Evolutionary conservation across 202 grass and related monocot species (phyloP).

Genomic region (Saccharum hybrid): DNA sequence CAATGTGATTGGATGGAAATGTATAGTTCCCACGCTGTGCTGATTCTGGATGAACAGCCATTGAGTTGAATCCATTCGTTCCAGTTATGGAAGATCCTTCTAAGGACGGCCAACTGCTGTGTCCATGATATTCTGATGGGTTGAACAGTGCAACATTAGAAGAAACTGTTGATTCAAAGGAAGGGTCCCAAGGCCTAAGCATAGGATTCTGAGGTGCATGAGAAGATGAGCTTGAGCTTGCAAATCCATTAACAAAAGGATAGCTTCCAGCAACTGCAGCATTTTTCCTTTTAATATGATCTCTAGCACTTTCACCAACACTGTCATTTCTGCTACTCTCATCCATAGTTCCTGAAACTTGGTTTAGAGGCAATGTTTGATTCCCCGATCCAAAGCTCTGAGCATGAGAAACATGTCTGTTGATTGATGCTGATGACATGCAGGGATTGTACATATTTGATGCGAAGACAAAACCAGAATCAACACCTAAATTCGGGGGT

Average conservation of each 20-base stretch:
- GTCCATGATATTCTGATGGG: conserved; percentile 54
- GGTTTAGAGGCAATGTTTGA: conserved; percentile 50
- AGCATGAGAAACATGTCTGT: conserved; percentile 53
- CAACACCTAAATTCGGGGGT: conserved; percentile 49
- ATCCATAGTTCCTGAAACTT: conserved; percentile 56
- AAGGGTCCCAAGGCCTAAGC: conserved; percentile 53
- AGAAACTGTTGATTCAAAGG: conserved; percentile 53
- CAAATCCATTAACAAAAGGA: conserved; percentile 64
- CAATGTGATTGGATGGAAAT: conserved; percentile 52
- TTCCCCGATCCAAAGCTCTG: conserved; percentile 47
- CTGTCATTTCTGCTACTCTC: conserved; percentile 51
- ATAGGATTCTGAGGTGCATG: conserved; percentile 57
- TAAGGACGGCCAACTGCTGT: conserved; percentile 40
- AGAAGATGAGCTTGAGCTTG: conserved; percentile 72
- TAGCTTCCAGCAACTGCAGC: conserved; percentile 49
- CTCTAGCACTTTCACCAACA: conserved; percentile 55
- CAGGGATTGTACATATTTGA: conserved; percentile 64
- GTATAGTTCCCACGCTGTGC: conserved; percentile 49
- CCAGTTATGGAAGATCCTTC: conserved; percentile 56
- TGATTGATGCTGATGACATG: conserved; percentile 55
- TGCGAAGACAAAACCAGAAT: conserved; percentile 53
- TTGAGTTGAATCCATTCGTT: conserved; percentile 50
- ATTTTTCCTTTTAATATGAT: conserved; percentile 66
- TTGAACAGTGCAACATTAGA: conserved; percentile 46
- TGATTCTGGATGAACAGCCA: conserved; percentile 51